Evolutionary conservation across 768 basidiomycete species (phyloP).

Genomic region (Imleria badia): DNA sequence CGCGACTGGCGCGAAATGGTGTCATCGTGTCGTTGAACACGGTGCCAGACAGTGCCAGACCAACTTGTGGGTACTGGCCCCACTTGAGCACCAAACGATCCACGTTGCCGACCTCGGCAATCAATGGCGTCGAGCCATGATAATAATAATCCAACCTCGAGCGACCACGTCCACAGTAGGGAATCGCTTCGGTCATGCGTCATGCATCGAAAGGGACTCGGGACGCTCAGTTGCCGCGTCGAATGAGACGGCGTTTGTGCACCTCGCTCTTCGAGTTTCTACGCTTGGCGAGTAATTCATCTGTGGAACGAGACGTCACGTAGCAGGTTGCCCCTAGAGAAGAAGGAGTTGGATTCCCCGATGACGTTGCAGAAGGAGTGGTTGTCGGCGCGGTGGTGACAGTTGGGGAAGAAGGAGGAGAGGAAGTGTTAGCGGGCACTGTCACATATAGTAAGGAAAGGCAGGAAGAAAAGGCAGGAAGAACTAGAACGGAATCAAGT

Average conservation of each 20-base stretch:
- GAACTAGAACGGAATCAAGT: not conserved
- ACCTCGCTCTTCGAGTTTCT: conserved; percentile 5
- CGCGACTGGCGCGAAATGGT: conserved; percentile 12
- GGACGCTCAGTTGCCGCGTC: conserved; percentile 8
- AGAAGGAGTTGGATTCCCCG: not conserved
- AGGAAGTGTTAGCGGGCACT: conserved; percentile 25
- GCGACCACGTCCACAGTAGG: not conserved
- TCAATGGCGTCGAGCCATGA: conserved; percentile 18
- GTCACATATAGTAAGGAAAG: conserved; percentile 22
- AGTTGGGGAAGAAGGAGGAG: conserved; percentile 10
- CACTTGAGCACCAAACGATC: not conserved
- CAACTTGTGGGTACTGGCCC: conserved; percentile 12
- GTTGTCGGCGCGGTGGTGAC: not conserved
- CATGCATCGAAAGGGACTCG: not conserved
- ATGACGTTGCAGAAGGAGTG: conserved; percentile 6
- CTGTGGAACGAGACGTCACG: conserved; percentile 15
- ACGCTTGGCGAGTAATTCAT: conserved; percentile 18
- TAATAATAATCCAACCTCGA: not conserved
- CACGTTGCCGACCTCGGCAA: not conserved
- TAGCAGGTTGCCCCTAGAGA: conserved; percentile 17
- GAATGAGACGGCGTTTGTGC: conserved; percentile 28
- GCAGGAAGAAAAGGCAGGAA: not conserved
- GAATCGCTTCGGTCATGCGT: not conserved
- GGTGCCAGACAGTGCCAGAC: conserved; percentile 1
- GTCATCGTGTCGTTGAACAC: not conserved